phyloP scores from a whole-genome alignment of 306 rosid genomes.

The Malus orientalis region DNA sequence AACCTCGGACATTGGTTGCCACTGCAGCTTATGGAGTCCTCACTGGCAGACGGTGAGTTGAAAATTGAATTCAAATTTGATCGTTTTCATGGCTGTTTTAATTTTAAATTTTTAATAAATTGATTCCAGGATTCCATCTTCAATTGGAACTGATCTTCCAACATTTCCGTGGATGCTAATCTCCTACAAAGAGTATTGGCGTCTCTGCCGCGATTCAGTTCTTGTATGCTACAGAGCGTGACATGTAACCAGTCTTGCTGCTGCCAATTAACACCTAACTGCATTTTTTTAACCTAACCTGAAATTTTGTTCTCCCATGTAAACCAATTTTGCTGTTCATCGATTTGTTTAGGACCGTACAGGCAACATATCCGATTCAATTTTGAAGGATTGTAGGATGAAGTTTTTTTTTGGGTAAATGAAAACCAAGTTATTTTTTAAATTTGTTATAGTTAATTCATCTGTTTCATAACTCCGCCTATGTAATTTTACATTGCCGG shows the following conservation, averaged over 20 bases:
- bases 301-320: background rate
- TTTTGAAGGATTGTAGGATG: background rate
- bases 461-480: too few relatives aligned
- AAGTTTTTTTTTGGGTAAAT: background rate
- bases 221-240: constrained; percentile 39
- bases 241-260: background rate
- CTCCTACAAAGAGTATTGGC: constrained; percentile 71
- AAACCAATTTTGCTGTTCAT: background rate
- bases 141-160: constrained; percentile 52
- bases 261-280: background rate
- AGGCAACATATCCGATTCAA: background rate
- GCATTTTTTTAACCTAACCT: background rate
- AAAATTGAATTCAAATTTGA: background rate
- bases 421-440: background rate
- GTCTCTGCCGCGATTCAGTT: constrained; percentile 58
- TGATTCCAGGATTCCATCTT: constrained; percentile 43
- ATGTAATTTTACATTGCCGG: too few relatives aligned
- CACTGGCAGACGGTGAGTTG: constrained; percentile 63
- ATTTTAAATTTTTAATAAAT: background rate
- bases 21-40: constrained; percentile 56
- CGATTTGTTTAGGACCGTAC: background rate
- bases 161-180: constrained; percentile 75
- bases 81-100: background rate
- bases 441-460: background rate
- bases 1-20: constrained; percentile 26